A percentile compares a stretch with the other conserved stretches of the same genome.
Evolutionary conservation across 2,329 filamentous ascomycete species (phyloP).

Genomic region (Pestalotiopsis sp.): DNA sequence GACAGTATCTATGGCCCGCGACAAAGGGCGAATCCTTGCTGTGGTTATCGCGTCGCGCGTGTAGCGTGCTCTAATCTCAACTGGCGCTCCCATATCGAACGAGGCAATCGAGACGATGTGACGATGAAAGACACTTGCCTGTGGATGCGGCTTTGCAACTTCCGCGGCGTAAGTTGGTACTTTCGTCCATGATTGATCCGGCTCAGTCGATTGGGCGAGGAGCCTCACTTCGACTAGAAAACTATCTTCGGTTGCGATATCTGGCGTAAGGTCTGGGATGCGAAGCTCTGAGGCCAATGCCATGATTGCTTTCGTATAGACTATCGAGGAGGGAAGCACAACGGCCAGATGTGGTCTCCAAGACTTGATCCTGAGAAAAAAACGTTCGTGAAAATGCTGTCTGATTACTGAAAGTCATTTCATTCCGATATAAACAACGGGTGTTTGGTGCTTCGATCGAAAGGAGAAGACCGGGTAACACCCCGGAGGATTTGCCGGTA

Average conservation of each 20-base stretch:
- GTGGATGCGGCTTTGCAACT: neutral
- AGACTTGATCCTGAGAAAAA: too few species aligned
- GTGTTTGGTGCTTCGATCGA: neutral
- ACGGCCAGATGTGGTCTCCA: too few species aligned
- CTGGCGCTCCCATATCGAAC: neutral
- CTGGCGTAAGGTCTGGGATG: neutral
- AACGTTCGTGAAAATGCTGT: neutral
- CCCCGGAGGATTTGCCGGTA: neutral
- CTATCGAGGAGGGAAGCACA: neutral
- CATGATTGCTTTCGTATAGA: neutral
- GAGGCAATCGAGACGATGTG: neutral
- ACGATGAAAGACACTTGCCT: neutral
- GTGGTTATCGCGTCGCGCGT: neutral
- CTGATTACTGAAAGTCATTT: rapidly evolving
- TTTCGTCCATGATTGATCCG: neutral
- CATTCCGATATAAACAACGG: neutral
- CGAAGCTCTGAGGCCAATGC: neutral
- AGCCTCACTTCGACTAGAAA: neutral
- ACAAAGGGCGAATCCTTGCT: neutral
- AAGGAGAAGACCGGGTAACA: neutral
- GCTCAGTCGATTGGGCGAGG: neutral
- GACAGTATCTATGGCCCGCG: neutral
- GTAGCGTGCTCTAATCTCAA: neutral
- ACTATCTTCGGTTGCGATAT: neutral
- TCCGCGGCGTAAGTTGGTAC: neutral